Evolutionary conservation across 257 asterid species (phyloP).

Genomic region (Nicotiana undulata): DNA sequence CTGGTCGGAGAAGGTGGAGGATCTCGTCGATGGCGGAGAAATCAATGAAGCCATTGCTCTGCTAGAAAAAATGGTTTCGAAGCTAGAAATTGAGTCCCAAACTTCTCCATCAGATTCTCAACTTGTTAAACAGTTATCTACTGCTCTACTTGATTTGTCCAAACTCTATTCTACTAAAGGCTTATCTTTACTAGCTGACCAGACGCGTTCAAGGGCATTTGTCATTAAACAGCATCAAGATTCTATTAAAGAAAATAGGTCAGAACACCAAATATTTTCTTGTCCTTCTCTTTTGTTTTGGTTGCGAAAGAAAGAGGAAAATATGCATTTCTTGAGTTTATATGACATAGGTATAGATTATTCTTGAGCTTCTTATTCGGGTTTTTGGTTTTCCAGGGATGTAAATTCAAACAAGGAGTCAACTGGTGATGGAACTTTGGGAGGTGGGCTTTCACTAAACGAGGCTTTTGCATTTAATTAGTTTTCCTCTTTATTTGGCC

Average conservation of each 20-base stretch:
- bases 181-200: constrained; percentile 56
- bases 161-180: constrained; percentile 57
- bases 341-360: not conserved
- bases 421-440: constrained; percentile 12
- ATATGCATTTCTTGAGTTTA: not conserved
- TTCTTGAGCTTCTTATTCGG: too few species aligned
- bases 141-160: constrained; percentile 63
- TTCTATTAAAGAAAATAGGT: constrained; percentile 28
- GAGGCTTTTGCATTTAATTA: constrained; percentile 18
- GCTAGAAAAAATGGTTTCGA: constrained; percentile 50
- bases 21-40: constrained; percentile 51
- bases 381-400: constrained; percentile 27
- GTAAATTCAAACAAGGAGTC: constrained; percentile 16
- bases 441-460: constrained; percentile 11
- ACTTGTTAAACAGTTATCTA: constrained; percentile 27
- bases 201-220: constrained; percentile 46
- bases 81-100: constrained; percentile 32
- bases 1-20: constrained; percentile 83
- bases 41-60: constrained; percentile 40
- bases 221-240: constrained; percentile 31
- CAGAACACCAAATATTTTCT: not conserved
- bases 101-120: constrained; percentile 1
- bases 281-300: not conserved
- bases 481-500: not conserved
- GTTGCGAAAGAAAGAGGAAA: not conserved